Base-by-base conservation (phyloP, 2,329 filamentous ascomycete species). In the Cladosporium velox region DNA sequence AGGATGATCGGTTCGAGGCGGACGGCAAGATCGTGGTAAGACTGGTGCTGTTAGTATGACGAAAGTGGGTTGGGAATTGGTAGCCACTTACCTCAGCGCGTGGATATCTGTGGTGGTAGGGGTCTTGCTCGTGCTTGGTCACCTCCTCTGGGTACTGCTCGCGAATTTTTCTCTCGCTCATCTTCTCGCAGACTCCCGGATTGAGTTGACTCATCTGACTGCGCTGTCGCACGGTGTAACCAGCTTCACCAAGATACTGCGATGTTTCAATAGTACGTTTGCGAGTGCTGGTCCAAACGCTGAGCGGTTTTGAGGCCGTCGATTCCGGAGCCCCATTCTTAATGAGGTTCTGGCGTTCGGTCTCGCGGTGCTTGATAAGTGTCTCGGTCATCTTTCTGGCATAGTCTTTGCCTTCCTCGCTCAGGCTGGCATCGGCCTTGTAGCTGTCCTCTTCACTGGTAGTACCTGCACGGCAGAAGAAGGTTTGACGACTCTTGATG, bases 141-240 rank as follows among this genome's bases (percentile, higher is more conserved):
- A 97, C 91, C 78, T 99, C 95, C 3, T 97, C 91, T 0, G 94
- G 92, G 75, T 94, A 97, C 65, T 93, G 84, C 72, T 88, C 82
- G 64, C 91, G 88, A 70, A 99, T 96, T 60, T 87, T 88, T 15
- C 84, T 84, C 78, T 97, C 94, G 7, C 92, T 91, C 82, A 98
- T 90, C 78, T 92, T 95, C 80, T 98, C 95, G 74, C 93, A 97
- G 6, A 97, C 92, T 3, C 95, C 95, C 0, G 95, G 95, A 75
- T 99, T 97, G 74, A 99, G 87, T 80, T 98, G 93, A 75, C 93
- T 96, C 90, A 99, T 93, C 77, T 99, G 94, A 58, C 93, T 94
- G 66, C 95, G 88, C 78, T 98, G 95, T 21, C 92, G 88, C 58
- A 98, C 90, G 72, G 91, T 91, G 81, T 91, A 97, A 1, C 93